Base-by-base conservation (phyloP, 1,284 basidiomycete genomes). In the Pseudozyma tsukubaensis region DNA sequence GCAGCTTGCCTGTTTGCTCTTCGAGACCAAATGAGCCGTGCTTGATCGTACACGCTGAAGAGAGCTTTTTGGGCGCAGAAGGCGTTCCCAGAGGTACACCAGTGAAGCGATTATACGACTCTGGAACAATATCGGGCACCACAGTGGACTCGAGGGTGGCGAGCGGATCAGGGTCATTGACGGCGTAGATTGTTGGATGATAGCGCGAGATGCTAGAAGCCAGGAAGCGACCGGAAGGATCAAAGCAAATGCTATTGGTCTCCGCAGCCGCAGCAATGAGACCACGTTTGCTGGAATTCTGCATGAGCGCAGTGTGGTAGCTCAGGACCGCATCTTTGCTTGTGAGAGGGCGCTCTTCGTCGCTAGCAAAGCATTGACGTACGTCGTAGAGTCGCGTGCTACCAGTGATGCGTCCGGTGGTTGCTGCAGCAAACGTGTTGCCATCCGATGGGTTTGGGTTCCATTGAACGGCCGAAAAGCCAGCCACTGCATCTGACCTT, bases 351-450 rank as follows among this genome's bases (percentile, higher is more conserved):
- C 47, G 50, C 7, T 50, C n/a, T 1, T 18, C 11, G 35, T 59
- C 43, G 29, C 54, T 34, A 3, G 48, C 37, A 19, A 73, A 73
- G 53, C 65, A 73, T 35, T 55, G 45, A 8, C 71, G 59, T 3
- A 73, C 58, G 16, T 73, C 71, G 50, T 69, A 73, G 32, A 73
- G 71, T 13, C 71, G 53, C 6, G 59, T 63, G 47, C 57, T 63
- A 32, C 71, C 71, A 49, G 61, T 63, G 56, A 68, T 59, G 37
- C 55, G 50, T 14, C 54, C 57, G 32, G 50, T 57, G 19, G 71
- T 73, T 12, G 64, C 61, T 32, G 66, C 71, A 19, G 65, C 71
- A 45, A 73, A 73, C 7, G 71, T 73, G 36, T 73, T 73, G 36
- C 71, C 71, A 32, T 73, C 71, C 7, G 65, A 61, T 2, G 37